These are phyloP conservation scores for Byssothecium circinans DNA, from an alignment of 2,329 filamentous ascomycete species.

Conservation along the genomic window DNA sequence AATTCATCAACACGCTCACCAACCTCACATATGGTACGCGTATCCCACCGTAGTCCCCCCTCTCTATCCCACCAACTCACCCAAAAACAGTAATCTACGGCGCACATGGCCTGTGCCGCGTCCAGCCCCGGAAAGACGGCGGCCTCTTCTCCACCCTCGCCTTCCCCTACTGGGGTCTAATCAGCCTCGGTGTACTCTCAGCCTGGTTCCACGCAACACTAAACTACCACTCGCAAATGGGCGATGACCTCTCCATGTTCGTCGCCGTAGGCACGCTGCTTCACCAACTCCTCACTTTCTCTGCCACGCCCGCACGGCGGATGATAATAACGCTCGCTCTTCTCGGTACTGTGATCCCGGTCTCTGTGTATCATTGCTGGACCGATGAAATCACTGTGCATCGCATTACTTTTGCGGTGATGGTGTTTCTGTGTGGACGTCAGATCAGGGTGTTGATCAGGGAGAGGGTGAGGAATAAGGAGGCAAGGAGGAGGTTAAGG, in stretches of 20 bases:
- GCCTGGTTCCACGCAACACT: constrained; percentile 49
- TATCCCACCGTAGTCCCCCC: background rate
- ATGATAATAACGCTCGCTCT: constrained; percentile 29
- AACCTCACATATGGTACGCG: constrained; percentile 53
- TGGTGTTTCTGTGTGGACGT: constrained; percentile 45
- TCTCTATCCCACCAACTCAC: constrained; percentile 1
- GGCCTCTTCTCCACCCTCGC: constrained; percentile 36
- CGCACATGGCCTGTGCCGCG: constrained; percentile 34
- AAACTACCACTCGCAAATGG: constrained; percentile 52
- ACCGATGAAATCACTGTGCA: constrained; percentile 44
- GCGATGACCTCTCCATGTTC: constrained; percentile 63
- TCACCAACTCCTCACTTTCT: constrained; percentile 52
- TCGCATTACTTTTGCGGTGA: constrained; percentile 45
- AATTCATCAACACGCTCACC: constrained; percentile 57
- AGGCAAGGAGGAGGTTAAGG: constrained; percentile 23
- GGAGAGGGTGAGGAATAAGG: constrained; percentile 26
- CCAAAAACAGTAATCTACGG: constrained; percentile 44
- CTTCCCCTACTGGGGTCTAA: constrained; percentile 48
- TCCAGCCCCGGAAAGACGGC: constrained; percentile 26
- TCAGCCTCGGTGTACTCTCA: constrained; percentile 47
- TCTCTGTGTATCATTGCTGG: constrained; percentile 42
- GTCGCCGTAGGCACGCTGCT: constrained; percentile 56
- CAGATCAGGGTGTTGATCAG: constrained; percentile 33
- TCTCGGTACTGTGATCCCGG: constrained; percentile 33
- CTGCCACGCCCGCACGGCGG: constrained; percentile 28